Percentiles rank a stretch among this genome's conserved stretches.
Evolutionary conservation across 2,329 filamentous ascomycete genomes (phyloP).

Genomic region (Penicillium fuscoglaucum): DNA sequence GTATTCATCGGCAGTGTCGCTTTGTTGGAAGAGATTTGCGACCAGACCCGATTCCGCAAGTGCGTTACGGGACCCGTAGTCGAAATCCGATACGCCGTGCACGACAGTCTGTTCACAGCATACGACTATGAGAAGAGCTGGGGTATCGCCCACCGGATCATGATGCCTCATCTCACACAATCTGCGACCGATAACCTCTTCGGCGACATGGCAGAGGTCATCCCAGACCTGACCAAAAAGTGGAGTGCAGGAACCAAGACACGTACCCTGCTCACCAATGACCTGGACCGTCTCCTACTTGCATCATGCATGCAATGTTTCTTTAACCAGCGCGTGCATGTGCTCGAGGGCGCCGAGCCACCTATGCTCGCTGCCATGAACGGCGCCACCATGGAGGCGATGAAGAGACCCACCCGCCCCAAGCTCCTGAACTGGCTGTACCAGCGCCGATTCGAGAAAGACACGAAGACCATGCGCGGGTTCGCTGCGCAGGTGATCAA

Average conservation of each 20-base stretch:
- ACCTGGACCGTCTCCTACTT: constrained; percentile 56
- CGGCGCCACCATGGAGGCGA: constrained; percentile 55
- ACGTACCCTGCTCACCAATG: constrained; percentile 45
- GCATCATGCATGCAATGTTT: constrained; percentile 52
- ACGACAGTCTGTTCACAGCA: constrained; percentile 69
- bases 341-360: constrained; percentile 47
- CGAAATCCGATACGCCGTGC: constrained; percentile 60
- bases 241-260: constrained; percentile 47
- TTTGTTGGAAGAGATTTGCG: constrained; percentile 64
- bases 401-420: constrained; percentile 55
- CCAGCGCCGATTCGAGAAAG: constrained; percentile 54
- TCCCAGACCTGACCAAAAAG: constrained; percentile 50
- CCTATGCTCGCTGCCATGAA: constrained; percentile 57
- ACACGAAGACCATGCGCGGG: constrained; percentile 54
- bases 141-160: constrained; percentile 59
- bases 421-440: constrained; percentile 55
- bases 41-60: constrained; percentile 62
- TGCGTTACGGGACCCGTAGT: constrained; percentile 54
- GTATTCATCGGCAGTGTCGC: constrained; percentile 56
- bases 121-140: constrained; percentile 54
- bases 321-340: constrained; percentile 52
- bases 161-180: constrained; percentile 48
- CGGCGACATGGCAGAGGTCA: constrained; percentile 48
- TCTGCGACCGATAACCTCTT: constrained; percentile 44
- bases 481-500: constrained; percentile 58